Percentiles rank a stretch among this genome's conserved stretches.
Conservation (phyloP, 2,329 filamentous ascomycete species). For the Lasiodiplodia hormozganensis region DNA sequence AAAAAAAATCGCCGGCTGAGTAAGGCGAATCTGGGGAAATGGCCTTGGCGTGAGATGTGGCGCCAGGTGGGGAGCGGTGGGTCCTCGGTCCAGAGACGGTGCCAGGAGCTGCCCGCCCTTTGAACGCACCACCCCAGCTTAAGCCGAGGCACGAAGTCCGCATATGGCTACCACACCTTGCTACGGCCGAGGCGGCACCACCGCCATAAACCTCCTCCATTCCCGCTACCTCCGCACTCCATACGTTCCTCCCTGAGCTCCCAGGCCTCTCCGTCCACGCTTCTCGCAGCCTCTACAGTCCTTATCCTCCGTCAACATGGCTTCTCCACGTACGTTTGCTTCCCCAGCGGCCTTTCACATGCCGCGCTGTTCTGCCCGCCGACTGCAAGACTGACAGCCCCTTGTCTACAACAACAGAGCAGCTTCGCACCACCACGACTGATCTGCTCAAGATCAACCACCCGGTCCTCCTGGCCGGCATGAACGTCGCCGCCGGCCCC, state of each 20-base stretch:
- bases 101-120: conserved; percentile 2
- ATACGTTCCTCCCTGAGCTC: conserved; percentile 6
- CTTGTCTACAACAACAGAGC: conserved; percentile 18
- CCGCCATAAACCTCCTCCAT: conserved; percentile 31
- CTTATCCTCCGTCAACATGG: conserved; percentile 60
- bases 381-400: not conserved
- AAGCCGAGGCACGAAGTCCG: conserved; percentile 21
- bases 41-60: conserved; percentile 22
- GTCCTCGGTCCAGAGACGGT: not conserved
- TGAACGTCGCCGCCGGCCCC: conserved; percentile 98
- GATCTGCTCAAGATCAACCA: conserved; percentile 99
- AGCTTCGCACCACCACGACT: conserved; percentile 85
- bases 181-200: conserved; percentile 20
- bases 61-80: not conserved
- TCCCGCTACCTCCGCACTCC: conserved; percentile 12
- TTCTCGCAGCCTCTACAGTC: conserved; percentile 12
- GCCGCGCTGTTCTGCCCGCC: not conserved
- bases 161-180: conserved; percentile 7
- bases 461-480: conserved; percentile 92
- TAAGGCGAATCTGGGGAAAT: conserved; percentile 15
- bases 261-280: not conserved
- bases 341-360: conserved; percentile 28
- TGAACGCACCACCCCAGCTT: conserved; percentile 1
- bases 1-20: conserved; percentile 14
- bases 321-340: conserved; percentile 76